Evolutionary conservation across 345 rosid species (phyloP), one percentile per base, ranked within the genome.

Genomic region (Carallia brachiata): DNA sequence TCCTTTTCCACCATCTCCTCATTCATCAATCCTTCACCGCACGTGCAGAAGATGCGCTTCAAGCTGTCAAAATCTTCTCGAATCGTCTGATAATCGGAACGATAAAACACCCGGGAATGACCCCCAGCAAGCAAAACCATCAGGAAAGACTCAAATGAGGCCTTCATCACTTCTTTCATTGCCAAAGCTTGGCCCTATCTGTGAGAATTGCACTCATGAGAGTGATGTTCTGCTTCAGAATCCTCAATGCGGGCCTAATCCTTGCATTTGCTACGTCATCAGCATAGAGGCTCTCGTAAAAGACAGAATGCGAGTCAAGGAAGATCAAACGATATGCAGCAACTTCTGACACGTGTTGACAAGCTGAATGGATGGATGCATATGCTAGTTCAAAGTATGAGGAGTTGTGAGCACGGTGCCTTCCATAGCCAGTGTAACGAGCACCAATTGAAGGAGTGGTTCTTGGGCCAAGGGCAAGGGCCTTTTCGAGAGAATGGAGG

Each of bases 41-140:
- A 88, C 4, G 91, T 76, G 55, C 88, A 86, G 36, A 95, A 88
- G 0, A 81, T 80, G 66, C 79, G 84, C 68, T 90, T 92, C 72
- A 92, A 78, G 77, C 78, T 85, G 67, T 77, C 86, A 9, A 92
- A 90, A 67, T 95, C 96, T 70, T 95, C 92, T 56, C 82, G 84
- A 6, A 90, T 83, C 68, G 87, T 40, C 44, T 68, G 66, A 28
- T 86, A 80, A 69, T 94, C 97, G 5, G 90, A 62, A 27, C 86
- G 77, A 48, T 84, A 63, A 54, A 90, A 92, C 62, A 87, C 77
- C 60, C 97, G 63, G 0, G 84, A 73, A 47, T 73, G 59, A 6
- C 97, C 97, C 13, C 97, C 96, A 0, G 97, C 97, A 18, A 95
- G 92, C 72, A 95, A 69, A n/a, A 90, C 92, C 90, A 85, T 86